These are phyloP conservation scores for Globisporangium heterothallicum DNA, from an alignment of 352 stramenopile species.

Conservation along the genomic window DNA sequence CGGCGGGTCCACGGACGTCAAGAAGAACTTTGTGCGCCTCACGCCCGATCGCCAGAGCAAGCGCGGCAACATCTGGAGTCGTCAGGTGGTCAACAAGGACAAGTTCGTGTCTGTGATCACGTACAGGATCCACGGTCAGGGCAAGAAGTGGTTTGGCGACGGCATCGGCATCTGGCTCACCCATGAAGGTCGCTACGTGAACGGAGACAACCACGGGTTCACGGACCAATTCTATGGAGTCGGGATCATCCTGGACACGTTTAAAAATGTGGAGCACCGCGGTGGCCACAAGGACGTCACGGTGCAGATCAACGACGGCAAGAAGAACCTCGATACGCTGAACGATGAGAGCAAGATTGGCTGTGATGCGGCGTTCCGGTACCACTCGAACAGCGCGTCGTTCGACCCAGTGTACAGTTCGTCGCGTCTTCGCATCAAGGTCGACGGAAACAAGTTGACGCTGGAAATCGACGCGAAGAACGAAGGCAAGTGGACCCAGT, in stretches of 20 bases:
- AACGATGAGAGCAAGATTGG: constrained; percentile 71
- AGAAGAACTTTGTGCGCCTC: constrained; percentile 80
- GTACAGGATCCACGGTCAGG: constrained; percentile 74
- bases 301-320: constrained; percentile 72
- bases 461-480: constrained; percentile 62
- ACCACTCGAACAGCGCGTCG: constrained; percentile 58
- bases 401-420: constrained; percentile 74
- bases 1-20: constrained; percentile 63
- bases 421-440: constrained; percentile 54
- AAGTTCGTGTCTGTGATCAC: constrained; percentile 58
- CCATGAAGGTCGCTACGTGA: constrained; percentile 38
- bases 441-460: constrained; percentile 47
- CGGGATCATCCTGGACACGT: constrained; percentile 74
- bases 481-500: constrained; percentile 48
- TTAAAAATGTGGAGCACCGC: constrained; percentile 72
- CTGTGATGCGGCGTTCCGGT: constrained; percentile 74
- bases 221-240: constrained; percentile 66
- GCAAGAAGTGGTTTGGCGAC: constrained; percentile 76
- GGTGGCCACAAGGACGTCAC: constrained; percentile 80
- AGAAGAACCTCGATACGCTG: constrained; percentile 57
- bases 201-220: constrained; percentile 74
- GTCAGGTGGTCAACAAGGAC: constrained; percentile 31
- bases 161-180: constrained; percentile 75
- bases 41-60: constrained; percentile 80
- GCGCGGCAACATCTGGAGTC: constrained; percentile 69